Evolutionary conservation across 371 early-diverging fungal genomes (phyloP).

Genomic region (Sanchytrium tribonematis): DNA sequence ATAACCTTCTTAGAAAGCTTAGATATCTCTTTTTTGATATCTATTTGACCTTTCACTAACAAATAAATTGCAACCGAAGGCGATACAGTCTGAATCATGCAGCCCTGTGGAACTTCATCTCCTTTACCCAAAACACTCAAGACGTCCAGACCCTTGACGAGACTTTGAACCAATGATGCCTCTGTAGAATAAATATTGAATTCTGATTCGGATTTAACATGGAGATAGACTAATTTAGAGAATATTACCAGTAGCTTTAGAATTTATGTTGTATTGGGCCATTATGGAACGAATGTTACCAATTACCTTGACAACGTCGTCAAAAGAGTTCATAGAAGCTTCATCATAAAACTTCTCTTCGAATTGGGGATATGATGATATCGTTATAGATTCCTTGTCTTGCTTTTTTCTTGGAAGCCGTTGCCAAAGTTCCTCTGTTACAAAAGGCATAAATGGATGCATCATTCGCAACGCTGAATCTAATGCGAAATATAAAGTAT

Average conservation of each 20-base stretch:
- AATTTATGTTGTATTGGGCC: slow-evolving; percentile 28
- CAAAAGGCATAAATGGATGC: slow-evolving; percentile 97
- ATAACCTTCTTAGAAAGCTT: slow-evolving; percentile 34
- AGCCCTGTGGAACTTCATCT: slow-evolving; percentile 28
- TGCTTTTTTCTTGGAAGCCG: slow-evolving; percentile 43
- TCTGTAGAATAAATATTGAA: slow-evolving; percentile 2
- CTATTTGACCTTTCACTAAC: slow-evolving; percentile 37
- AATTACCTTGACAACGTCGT: slow-evolving; percentile 38
- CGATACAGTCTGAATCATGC: slow-evolving; percentile 16
- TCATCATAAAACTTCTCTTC: slow-evolving; percentile 11
- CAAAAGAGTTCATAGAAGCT: slow-evolving; percentile 42
- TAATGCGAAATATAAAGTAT: slow-evolving; percentile 67
- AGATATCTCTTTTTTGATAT: slow-evolving; percentile 39
- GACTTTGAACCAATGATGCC: neutral
- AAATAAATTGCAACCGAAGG: slow-evolving; percentile 23
- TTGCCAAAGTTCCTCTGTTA: slow-evolving; percentile 97
- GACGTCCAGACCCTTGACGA: slow-evolving; percentile 35
- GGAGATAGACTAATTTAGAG: slow-evolving; percentile 13
- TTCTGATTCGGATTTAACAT: neutral
- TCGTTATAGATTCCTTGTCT: slow-evolving; percentile 30
- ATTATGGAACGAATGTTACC: slow-evolving; percentile 43
- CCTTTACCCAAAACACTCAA: slow-evolving; percentile 16
- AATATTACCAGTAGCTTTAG: slow-evolving; percentile 15
- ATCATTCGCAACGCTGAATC: slow-evolving; percentile 70
- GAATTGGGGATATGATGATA: slow-evolving; percentile 30